phyloP scores from a whole-genome alignment of 495 filamentous ascomycete genomes.

The Tuber magnatum region DNA sequence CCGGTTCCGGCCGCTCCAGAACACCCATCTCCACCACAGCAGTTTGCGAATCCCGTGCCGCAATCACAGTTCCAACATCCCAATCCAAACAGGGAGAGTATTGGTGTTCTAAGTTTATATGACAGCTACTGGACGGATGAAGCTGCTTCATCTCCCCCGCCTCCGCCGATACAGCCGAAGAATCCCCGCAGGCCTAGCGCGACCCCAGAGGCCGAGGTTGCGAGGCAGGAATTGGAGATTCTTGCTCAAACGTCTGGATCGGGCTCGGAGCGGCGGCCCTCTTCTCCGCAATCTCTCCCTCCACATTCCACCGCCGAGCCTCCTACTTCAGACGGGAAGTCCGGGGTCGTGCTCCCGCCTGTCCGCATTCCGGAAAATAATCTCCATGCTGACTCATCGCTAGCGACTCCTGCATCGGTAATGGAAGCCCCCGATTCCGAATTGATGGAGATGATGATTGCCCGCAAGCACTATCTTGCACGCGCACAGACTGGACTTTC shows the following conservation, averaged over 20 bases:
- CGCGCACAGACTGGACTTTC: conserved; percentile 26
- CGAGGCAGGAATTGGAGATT: conserved; percentile 16
- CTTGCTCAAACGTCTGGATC: conserved; percentile 17
- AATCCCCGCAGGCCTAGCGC: conserved; percentile 31
- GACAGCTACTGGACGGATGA: conserved; percentile 38
- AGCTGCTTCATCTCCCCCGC: neutral
- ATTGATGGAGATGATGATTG: conserved; percentile 37
- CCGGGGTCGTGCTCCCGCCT: conserved; percentile 10
- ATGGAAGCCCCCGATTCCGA: conserved; percentile 29
- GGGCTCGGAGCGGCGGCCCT: neutral
- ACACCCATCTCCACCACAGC: conserved; percentile 10
- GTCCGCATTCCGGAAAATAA: conserved; percentile 21
- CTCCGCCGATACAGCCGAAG: conserved; percentile 13
- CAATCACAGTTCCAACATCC: neutral
- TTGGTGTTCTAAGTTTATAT: conserved; percentile 36
- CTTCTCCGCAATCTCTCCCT: neutral
- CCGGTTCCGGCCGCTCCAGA: neutral
- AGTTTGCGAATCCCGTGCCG: conserved; percentile 1
- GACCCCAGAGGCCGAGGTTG: neutral
- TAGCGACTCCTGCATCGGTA: conserved; percentile 18
- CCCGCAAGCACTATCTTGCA: conserved; percentile 31
- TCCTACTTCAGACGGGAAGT: neutral
- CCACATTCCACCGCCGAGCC: neutral
- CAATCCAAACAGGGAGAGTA: conserved; percentile 23
- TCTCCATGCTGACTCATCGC: neutral